Evolutionary conservation across 108 stramenopile species (phyloP), one percentile per base, ranked within the genome.

Genomic region (Chaetoceros tenuissimus): DNA sequence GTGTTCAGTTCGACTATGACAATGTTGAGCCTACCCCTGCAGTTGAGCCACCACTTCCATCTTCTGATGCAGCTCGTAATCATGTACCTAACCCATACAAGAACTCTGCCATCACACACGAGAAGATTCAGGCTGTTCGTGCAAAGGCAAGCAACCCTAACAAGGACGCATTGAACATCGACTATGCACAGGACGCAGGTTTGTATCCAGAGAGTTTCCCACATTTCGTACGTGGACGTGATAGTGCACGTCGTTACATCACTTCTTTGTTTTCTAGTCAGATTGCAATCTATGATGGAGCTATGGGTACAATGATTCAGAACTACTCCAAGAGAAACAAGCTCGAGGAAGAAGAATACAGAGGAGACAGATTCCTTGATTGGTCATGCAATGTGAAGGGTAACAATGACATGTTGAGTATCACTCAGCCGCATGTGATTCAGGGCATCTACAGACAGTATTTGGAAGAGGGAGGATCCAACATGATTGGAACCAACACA

Each of bases 231-330:
- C 81, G 94, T 66, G 94, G 94, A 31, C 80, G 94, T 22, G 94
- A 95, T 69, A 90, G 88, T 66, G 75, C 87, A 29, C 80, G 94
- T 56, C 67, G 77, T 44, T 87, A 95, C 85, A 88, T 95, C 69
- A 89, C 89, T 0, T 53, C 81, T 34, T 67, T 96, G 29, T 96
- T 96, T 80, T 80, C 75, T 1, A 70, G 58, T 22, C 73, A 79
- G 51, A 92, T 96, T 60, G 91, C 93, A 31, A 87, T 97, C 57
- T 97, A 97, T 60, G 98, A 99, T 62, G 98, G 98, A 50, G 98
- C 96, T 43, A 99, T 99, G 98, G 98, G 97, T 34, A 99, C 98
- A 43, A 99, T 99, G 98, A 99, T 99, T 69, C 98, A 99, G 67
- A 95, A 97, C 72, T 92, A 96, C 54, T 68, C 86, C 57, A 90